phyloP scores from a whole-genome alignment of 495 filamentous ascomycete genomes.

The Peziza echinospora region DNA sequence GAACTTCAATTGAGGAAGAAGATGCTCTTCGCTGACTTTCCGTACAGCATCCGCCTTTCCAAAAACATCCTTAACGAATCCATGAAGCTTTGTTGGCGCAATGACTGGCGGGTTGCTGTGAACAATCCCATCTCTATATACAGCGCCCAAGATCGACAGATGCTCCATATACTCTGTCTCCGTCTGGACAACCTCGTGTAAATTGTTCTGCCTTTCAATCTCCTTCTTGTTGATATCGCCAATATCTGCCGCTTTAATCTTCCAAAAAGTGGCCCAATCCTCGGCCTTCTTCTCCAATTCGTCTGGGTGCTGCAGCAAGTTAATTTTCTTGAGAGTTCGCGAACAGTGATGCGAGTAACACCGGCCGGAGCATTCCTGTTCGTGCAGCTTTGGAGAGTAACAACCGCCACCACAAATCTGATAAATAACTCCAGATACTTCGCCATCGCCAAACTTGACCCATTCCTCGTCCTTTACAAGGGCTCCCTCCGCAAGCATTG shows the following conservation, averaged over 20 bases:
- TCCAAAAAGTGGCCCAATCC: slow-evolving; percentile 87
- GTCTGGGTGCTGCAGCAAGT: slow-evolving; percentile 27
- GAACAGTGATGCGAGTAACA: slow-evolving; percentile 94
- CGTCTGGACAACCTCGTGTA: slow-evolving; percentile 89
- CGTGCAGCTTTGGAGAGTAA: slow-evolving; percentile 67
- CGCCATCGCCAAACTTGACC: slow-evolving; percentile 68
- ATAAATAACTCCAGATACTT: slow-evolving; percentile 69
- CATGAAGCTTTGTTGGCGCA: slow-evolving; percentile 42
- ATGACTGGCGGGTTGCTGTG: slow-evolving; percentile 63
- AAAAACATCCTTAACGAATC: slow-evolving; percentile 71
- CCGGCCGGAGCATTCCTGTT: slow-evolving; percentile 44
- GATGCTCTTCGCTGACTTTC: slow-evolving; percentile 75
- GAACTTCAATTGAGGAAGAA: slow-evolving; percentile 92
- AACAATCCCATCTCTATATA: slow-evolving; percentile 69
- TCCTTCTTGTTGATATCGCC: slow-evolving; percentile 60
- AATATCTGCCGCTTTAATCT: slow-evolving; percentile 52
- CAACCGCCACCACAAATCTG: slow-evolving; percentile 87
- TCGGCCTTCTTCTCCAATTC: slow-evolving; percentile 45
- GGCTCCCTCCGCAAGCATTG: slow-evolving; percentile 60
- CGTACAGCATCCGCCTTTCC: slow-evolving; percentile 77
- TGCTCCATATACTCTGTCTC: slow-evolving; percentile 82
- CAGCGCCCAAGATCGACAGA: slow-evolving; percentile 55
- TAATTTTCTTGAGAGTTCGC: slow-evolving; percentile 82
- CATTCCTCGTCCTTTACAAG: slow-evolving; percentile 86
- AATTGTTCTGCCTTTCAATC: slow-evolving; percentile 73